Evolutionary conservation across 2,329 filamentous ascomycete species (phyloP), one percentile per base, ranked within the genome.

Genomic region (Aciculosporium take): DNA sequence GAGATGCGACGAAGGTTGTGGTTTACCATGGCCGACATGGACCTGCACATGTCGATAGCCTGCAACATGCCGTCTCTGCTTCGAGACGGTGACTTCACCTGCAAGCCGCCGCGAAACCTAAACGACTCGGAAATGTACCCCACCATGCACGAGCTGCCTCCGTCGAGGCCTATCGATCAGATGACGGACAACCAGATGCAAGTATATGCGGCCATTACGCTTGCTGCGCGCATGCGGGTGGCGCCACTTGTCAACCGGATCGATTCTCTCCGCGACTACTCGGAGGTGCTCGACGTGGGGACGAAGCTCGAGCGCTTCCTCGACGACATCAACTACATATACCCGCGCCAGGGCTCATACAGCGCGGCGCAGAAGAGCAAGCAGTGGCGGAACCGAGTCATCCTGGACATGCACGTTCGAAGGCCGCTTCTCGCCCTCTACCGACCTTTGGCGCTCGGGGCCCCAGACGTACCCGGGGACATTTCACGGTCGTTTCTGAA

Each of bases 21-120:
- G 72, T 73, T 65, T 39, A 71, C 70, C 3, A 67, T 76, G 31
- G 56, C 74, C 29, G 72, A 76, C 46, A 67, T 75, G 56, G 72
- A 76, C 48, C 56, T 74, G 28, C 69, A 74, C 47, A 62, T 72
- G 32, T 71, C 71, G 1, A 62, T 74, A 37, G 64, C 67, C 18
- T 67, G 66, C 51, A 70, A 67, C 47, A 55, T 76, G 40, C 71
- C 71, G 0, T 68, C 63, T 32, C 57, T 69, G 12, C 61, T 74
- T 5, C 63, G 69, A 2, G 67, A 72, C 6, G 69, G 66, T 8
- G 71, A 75, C 51, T 74, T 67, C 44, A 70, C 69, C 0, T 74
- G 69, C 51, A 58, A 56, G 8, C 66, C 71, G 2, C 72, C 72
- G 5, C 62, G 66, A 30, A 75, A 75, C 47, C 53, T 76, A 17